A percentile compares a stretch with the other conserved stretches of the same genome.
Conservation (phyloP, 371 early-diverging fungal genomes). For the Dinochytrium kinnereticum region DNA sequence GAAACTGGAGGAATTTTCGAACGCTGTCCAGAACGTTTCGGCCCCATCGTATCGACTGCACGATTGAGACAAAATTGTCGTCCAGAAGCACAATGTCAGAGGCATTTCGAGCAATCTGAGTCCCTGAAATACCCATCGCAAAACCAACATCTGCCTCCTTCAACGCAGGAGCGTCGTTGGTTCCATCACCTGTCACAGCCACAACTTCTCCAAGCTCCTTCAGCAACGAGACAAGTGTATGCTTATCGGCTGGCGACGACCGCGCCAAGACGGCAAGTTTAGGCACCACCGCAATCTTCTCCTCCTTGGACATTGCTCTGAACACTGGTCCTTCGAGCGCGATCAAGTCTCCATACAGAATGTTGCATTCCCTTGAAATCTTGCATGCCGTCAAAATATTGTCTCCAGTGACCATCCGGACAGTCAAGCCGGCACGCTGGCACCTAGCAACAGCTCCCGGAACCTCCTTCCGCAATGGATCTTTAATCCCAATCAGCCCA, state of each 20-base stretch:
- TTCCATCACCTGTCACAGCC: slow-evolving; percentile 95
- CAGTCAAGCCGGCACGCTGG: slow-evolving; percentile 88
- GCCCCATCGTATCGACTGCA: slow-evolving; percentile 87
- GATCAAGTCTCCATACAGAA: slow-evolving; percentile 68
- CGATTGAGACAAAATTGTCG: slow-evolving; percentile 70
- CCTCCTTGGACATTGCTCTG: slow-evolving; percentile 71
- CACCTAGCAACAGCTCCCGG: slow-evolving; percentile 80
- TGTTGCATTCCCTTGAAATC: slow-evolving; percentile 88
- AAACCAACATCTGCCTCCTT: slow-evolving; percentile 95
- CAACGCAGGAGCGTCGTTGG: slow-evolving; percentile 95
- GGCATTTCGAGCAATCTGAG: slow-evolving; percentile 94
- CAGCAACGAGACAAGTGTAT: slow-evolving; percentile 80
- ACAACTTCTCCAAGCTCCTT: slow-evolving; percentile 90
- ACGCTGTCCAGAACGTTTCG: slow-evolving; percentile 90
- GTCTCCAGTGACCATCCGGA: slow-evolving; percentile 98
- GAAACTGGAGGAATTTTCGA: slow-evolving; percentile 94
- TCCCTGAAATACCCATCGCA: slow-evolving; percentile 94
- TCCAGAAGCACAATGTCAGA: slow-evolving; percentile 92
- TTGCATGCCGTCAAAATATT: slow-evolving; percentile 87
- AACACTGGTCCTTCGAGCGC: slow-evolving; percentile 90
- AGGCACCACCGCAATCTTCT: slow-evolving; percentile 77
- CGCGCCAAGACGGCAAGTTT: slow-evolving; percentile 89
- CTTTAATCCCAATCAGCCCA: slow-evolving; percentile 94
- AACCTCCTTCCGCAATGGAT: slow-evolving; percentile 90
- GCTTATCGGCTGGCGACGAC: slow-evolving; percentile 92